Percentiles rank a stretch among this genome's conserved stretches.
Conservation (phyloP, 1,284 basidiomycete genomes). For the Mycena citricolor region DNA sequence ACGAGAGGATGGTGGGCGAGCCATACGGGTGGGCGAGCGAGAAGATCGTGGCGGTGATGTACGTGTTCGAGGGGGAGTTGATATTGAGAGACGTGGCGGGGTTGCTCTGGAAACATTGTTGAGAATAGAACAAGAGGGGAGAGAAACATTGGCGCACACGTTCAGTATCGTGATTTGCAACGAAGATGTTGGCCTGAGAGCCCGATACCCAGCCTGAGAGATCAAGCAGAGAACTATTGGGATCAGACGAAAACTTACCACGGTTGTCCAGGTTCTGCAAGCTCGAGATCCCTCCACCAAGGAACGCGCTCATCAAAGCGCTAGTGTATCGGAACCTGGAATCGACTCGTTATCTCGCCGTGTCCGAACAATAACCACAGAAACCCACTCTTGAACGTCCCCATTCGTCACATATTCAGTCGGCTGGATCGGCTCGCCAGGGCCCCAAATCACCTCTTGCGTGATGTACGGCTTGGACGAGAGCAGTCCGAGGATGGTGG, state of each 20-base stretch:
- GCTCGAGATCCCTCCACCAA: slow-evolving; percentile 46
- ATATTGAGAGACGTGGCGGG: slow-evolving; percentile 53
- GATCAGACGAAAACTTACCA: slow-evolving; percentile 34
- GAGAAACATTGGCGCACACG: slow-evolving; percentile 39
- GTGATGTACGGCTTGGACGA: slow-evolving; percentile 49
- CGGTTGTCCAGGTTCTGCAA: slow-evolving; percentile 55
- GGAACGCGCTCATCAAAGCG: slow-evolving; percentile 52
- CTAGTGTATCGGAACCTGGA: slow-evolving; percentile 64
- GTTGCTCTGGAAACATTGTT: too few relatives aligned
- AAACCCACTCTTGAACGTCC: slow-evolving; percentile 62
- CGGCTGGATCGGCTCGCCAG: slow-evolving; percentile 53
- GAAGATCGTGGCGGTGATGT: slow-evolving; percentile 60
- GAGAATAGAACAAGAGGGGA: neutral
- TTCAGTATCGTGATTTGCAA: slow-evolving; percentile 71
- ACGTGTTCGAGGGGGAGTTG: slow-evolving; percentile 64
- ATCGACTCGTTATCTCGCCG: neutral
- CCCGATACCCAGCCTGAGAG: slow-evolving; percentile 56
- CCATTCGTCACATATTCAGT: slow-evolving; percentile 56
- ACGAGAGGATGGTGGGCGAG: slow-evolving; percentile 62
- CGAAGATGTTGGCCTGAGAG: slow-evolving; percentile 60
- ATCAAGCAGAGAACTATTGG: too few relatives aligned
- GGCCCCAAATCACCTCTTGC: slow-evolving; percentile 59
- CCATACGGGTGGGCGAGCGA: slow-evolving; percentile 68
- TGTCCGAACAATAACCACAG: too few relatives aligned
- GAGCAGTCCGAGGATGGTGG: slow-evolving; percentile 51